Conservation (phyloP, 306 rosid genomes). For the Inga leiocalycina region DNA sequence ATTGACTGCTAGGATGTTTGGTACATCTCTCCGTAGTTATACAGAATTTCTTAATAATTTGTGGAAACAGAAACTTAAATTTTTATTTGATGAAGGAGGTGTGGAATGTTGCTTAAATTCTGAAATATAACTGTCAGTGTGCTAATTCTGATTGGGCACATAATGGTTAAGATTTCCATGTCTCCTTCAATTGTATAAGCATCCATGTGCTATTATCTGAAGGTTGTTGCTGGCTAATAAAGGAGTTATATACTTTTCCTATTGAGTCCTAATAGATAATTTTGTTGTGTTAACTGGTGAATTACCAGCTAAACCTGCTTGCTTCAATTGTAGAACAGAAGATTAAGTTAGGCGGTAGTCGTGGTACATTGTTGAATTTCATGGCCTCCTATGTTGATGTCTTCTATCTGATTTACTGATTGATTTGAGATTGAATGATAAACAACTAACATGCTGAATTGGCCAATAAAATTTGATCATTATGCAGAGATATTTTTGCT, state of each 20-base stretch:
- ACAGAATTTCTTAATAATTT: conserved; percentile 26
- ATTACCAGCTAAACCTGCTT: conserved; percentile 29
- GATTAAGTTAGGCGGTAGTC: not conserved
- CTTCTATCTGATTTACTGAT: conserved; percentile 22
- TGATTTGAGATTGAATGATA: not conserved
- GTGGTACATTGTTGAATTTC: conserved; percentile 6
- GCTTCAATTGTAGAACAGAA: conserved; percentile 1
- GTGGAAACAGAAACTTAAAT: not conserved
- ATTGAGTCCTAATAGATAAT: conserved; percentile 19
- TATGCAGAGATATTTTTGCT: conserved; percentile 28
- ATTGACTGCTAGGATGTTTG: conserved; percentile 26
- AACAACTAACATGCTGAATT: not conserved
- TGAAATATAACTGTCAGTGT: not conserved
- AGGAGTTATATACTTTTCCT: not conserved
- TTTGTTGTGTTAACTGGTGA: conserved; percentile 24
- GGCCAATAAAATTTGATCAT: conserved; percentile 5
- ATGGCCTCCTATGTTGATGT: conserved; percentile 9
- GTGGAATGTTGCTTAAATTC: conserved; percentile 30
- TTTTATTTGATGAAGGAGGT: conserved; percentile 12
- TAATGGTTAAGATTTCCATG: conserved; percentile 3
- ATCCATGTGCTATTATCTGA: not conserved
- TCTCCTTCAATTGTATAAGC: not conserved
- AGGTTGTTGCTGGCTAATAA: conserved; percentile 14
- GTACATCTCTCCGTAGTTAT: conserved; percentile 5
- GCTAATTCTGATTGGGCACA: conserved; percentile 3